A percentile compares a stretch with the other conserved stretches of the same genome.
These are phyloP conservation scores for Oenanthe sinensis DNA, from an alignment of 129 eudicot genomes.

Conservation along the genomic window DNA sequence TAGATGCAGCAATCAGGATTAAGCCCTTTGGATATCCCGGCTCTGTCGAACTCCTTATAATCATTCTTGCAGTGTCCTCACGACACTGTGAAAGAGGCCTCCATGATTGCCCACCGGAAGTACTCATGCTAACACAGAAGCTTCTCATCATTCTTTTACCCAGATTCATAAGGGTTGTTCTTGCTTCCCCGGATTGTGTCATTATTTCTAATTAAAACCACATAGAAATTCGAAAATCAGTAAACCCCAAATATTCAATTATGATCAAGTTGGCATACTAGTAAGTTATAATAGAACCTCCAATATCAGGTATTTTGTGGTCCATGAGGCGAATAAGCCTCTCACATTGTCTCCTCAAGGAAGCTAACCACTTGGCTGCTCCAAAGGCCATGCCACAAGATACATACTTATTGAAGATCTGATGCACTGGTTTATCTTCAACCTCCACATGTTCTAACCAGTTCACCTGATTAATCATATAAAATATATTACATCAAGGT, in stretches of 20 bases:
- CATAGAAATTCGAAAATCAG: too few species aligned
- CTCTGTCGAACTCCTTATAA: slow-evolving; percentile 62
- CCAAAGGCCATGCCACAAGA: slow-evolving; percentile 73
- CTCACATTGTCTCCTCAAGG: slow-evolving; percentile 76
- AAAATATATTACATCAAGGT: neutral
- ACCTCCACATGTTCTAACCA: slow-evolving; percentile 83
- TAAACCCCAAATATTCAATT: too few species aligned
- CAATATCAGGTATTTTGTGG: slow-evolving; percentile 70
- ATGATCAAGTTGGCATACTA: too few species aligned
- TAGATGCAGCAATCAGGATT: slow-evolving; percentile 69
- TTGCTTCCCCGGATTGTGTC: slow-evolving; percentile 66
- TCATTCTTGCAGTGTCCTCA: slow-evolving; percentile 77
- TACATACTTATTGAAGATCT: slow-evolving; percentile 41
- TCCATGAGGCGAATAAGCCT: slow-evolving; percentile 89
- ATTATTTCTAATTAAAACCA: slow-evolving; percentile 13
- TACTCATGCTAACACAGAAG: slow-evolving; percentile 58
- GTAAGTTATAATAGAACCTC: slow-evolving; percentile 31
- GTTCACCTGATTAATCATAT: slow-evolving; percentile 47
- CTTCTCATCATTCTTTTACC: slow-evolving; percentile 77
- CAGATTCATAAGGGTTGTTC: slow-evolving; percentile 67
- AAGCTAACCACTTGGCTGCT: slow-evolving; percentile 80
- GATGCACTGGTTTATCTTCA: slow-evolving; percentile 61
- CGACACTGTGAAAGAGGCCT: slow-evolving; percentile 73
- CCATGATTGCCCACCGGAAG: slow-evolving; percentile 82
- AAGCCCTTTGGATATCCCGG: slow-evolving; percentile 81